Percentiles rank a stretch among this genome's conserved stretches.
phyloP scores from a whole-genome alignment of 179 eudicot species.

The Amaranthus tricolor region DNA sequence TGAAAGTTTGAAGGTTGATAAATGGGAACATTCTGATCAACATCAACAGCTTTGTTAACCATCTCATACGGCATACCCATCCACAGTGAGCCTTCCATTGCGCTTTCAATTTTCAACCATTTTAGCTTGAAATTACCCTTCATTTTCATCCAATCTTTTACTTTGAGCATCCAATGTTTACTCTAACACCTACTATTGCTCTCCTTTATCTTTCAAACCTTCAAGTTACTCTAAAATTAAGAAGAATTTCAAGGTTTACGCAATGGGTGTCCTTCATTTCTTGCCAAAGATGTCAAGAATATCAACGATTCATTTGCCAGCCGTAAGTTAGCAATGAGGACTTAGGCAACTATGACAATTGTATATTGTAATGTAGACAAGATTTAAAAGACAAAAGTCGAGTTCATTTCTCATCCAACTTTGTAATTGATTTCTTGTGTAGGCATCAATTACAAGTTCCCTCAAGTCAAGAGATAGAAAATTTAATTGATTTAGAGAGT shows the following conservation, averaged over 20 bases:
- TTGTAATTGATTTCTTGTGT: background rate
- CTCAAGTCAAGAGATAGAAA: background rate
- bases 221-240: slow-evolving; percentile 9
- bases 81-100: too few relatives aligned
- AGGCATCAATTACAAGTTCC: background rate
- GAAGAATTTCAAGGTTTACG: slow-evolving; percentile 23
- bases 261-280: slow-evolving; percentile 62
- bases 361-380: background rate
- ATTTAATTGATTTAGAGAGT: background rate
- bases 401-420: background rate
- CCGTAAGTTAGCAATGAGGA: slow-evolving; percentile 43
- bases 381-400: background rate
- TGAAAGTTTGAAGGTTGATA: too few relatives aligned
- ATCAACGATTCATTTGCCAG: slow-evolving; percentile 65
- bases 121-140: background rate
- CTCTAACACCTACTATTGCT: background rate
- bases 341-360: background rate
- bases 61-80: too few relatives aligned
- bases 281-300: slow-evolving; percentile 49
- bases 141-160: background rate
- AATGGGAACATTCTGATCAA: too few relatives aligned
- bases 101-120: too few relatives aligned
- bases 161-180: slow-evolving; percentile 21
- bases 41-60: too few relatives aligned
- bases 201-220: slow-evolving; percentile 8